Conservation (phyloP, 441 rosid genomes). For the Bocquillonia castaneifolia region DNA sequence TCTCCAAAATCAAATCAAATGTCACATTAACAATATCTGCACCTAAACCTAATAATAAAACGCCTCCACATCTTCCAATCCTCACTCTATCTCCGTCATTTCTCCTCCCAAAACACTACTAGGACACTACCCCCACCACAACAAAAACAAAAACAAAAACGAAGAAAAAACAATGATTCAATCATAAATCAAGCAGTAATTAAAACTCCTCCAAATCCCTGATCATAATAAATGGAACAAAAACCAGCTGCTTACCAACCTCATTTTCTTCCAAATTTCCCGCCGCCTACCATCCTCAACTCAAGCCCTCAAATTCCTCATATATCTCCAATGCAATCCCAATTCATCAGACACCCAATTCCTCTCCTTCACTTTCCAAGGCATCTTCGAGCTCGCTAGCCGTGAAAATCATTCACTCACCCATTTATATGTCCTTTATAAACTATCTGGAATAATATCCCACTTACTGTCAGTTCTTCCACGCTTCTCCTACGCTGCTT, state of each 20-base stretch:
- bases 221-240: slow-evolving; percentile 45
- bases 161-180: slow-evolving; percentile 28
- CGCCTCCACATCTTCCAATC: slow-evolving; percentile 17
- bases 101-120: slow-evolving; percentile 25
- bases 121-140: slow-evolving; percentile 2
- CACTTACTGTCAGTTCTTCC: slow-evolving; percentile 39
- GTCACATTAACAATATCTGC: slow-evolving; percentile 14
- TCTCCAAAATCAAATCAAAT: no score
- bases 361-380: slow-evolving; percentile 48
- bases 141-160: no score
- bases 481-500: slow-evolving; percentile 44
- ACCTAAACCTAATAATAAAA: slow-evolving; percentile 24
- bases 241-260: slow-evolving; percentile 34
- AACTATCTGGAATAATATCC: slow-evolving; percentile 39
- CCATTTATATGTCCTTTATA: slow-evolving; percentile 40
- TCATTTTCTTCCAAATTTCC: slow-evolving; percentile 37
- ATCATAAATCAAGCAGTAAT: slow-evolving; percentile 31
- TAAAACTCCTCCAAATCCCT: slow-evolving; percentile 42
- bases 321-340: slow-evolving; percentile 34
- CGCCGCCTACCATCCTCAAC: slow-evolving; percentile 46
- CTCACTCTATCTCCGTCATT: slow-evolving; percentile 20
- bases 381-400: slow-evolving; percentile 45
- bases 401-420: slow-evolving; percentile 32
- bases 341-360: slow-evolving; percentile 24
- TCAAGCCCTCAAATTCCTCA: slow-evolving; percentile 51